These are phyloP conservation scores for Sordaria brevicollis DNA, from an alignment of 495 filamentous ascomycete species.

Conservation along the genomic window DNA sequence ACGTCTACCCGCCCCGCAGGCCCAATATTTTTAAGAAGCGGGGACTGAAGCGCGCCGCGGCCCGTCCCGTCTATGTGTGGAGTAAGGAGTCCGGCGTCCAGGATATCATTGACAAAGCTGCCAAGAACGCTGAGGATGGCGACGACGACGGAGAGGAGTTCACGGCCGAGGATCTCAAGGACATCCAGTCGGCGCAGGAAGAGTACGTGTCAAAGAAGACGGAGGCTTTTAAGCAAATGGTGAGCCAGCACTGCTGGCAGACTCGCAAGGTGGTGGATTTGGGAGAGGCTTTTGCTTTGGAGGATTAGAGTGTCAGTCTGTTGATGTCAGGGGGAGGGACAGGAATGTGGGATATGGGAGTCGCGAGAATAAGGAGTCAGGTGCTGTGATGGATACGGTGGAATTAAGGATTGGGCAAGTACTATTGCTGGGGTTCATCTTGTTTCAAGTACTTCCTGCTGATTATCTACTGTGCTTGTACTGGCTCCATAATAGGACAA, in stretches of 20 bases:
- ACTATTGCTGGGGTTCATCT: background rate
- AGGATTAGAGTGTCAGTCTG: background rate
- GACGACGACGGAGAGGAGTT: background rate
- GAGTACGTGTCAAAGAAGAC: background rate
- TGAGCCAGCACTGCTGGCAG: background rate
- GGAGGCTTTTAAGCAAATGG: background rate
- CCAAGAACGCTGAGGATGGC: background rate
- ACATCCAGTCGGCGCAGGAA: background rate
- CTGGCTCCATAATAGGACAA: no score
- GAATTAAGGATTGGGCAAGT: no score
- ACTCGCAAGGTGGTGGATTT: background rate
- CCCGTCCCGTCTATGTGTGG: no score
- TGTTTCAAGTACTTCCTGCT: background rate
- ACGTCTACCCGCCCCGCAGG: background rate
- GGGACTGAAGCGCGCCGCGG: background rate
- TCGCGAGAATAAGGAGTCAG: no score
- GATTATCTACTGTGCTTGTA: background rate
- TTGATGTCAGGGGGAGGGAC: background rate
- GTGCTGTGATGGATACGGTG: no score
- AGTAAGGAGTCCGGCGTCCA: no score
- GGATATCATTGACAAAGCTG: background rate
- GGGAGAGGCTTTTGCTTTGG: background rate
- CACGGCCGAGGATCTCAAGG: background rate
- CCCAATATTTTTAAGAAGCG: background rate
- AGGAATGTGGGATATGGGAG: background rate